phyloP scores from a whole-genome alignment of 768 basidiomycete genomes.

The Leccinum aurantiacum region DNA sequence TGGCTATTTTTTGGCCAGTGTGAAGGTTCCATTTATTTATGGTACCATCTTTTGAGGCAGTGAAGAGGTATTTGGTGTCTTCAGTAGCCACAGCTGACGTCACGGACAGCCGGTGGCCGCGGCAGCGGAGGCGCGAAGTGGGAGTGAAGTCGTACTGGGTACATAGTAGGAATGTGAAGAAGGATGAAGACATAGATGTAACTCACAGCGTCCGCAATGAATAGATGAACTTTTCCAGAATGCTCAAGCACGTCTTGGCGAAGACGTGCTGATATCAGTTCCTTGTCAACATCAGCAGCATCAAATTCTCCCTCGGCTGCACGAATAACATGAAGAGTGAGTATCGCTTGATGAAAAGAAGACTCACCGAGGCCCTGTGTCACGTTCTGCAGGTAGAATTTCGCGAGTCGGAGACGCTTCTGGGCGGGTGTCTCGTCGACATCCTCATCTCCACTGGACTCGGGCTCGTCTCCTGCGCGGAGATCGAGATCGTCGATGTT shows the following conservation, averaged over 20 bases:
- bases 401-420: slow-evolving; percentile 88
- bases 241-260: slow-evolving; percentile 92
- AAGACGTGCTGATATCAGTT: slow-evolving; percentile 85
- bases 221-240: slow-evolving; percentile 82
- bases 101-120: slow-evolving; percentile 75
- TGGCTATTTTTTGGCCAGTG: slow-evolving; percentile 57
- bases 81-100: slow-evolving; percentile 81
- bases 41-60: slow-evolving; percentile 86
- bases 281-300: slow-evolving; percentile 93
- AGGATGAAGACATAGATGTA: neutral
- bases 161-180: neutral
- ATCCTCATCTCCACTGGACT: slow-evolving; percentile 78
- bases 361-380: slow-evolving; percentile 68
- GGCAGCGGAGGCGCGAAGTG: slow-evolving; percentile 52
- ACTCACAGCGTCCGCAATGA: slow-evolving; percentile 71
- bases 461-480: slow-evolving; percentile 52
- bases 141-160: slow-evolving; percentile 55
- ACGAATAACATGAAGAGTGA: neutral
- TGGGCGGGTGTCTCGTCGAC: slow-evolving; percentile 88
- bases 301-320: slow-evolving; percentile 86
- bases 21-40: slow-evolving; percentile 84
- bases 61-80: slow-evolving; percentile 75
- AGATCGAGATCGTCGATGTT: slow-evolving; percentile 77
- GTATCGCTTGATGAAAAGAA: neutral
- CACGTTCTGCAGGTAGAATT: slow-evolving; percentile 84